Conservation (phyloP, 2,329 filamentous ascomycete species). For the Alternaria sp. region DNA sequence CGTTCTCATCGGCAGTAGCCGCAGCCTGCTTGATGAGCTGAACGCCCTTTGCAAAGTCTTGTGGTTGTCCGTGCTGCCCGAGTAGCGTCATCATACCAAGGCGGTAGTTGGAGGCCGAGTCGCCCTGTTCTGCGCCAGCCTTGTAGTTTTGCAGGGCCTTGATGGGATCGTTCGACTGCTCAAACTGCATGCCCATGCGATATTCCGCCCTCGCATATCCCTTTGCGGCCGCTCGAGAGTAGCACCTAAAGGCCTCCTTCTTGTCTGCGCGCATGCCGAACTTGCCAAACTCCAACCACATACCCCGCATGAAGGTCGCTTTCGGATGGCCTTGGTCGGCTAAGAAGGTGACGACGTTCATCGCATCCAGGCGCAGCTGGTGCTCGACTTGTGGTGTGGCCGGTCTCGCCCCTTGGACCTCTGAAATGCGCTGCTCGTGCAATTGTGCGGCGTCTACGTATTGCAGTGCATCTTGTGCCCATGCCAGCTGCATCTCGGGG, state of each 20-base stretch:
- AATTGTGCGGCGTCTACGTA: conserved; percentile 87
- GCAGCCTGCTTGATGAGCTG: conserved; percentile 85
- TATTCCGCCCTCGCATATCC: conserved; percentile 92
- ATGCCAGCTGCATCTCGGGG: conserved; percentile 93
- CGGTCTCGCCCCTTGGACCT: conserved; percentile 68
- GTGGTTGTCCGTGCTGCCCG: conserved; percentile 88
- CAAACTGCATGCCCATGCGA: conserved; percentile 97
- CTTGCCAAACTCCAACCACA: conserved; percentile 98
- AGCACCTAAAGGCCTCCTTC: conserved; percentile 89
- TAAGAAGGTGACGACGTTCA: conserved; percentile 90
- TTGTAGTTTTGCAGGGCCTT: conserved; percentile 94
- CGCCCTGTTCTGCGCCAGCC: conserved; percentile 76
- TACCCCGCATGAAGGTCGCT: conserved; percentile 91
- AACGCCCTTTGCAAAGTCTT: conserved; percentile 79
- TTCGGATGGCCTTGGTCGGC: conserved; percentile 92
- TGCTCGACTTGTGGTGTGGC: conserved; percentile 88
- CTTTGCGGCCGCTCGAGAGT: conserved; percentile 83
- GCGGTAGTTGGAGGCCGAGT: conserved; percentile 87
- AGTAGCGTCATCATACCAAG: conserved; percentile 97
- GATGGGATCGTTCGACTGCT: conserved; percentile 89
- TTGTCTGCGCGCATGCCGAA: conserved; percentile 91
- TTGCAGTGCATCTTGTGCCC: conserved; percentile 90
- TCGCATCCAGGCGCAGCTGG: conserved; percentile 83
- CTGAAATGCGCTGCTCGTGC: conserved; percentile 72
- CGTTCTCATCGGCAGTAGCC: conserved; percentile 90